phyloP scores from a whole-genome alignment of 2,329 filamentous ascomycete species.

The Aspergillus candidus region DNA sequence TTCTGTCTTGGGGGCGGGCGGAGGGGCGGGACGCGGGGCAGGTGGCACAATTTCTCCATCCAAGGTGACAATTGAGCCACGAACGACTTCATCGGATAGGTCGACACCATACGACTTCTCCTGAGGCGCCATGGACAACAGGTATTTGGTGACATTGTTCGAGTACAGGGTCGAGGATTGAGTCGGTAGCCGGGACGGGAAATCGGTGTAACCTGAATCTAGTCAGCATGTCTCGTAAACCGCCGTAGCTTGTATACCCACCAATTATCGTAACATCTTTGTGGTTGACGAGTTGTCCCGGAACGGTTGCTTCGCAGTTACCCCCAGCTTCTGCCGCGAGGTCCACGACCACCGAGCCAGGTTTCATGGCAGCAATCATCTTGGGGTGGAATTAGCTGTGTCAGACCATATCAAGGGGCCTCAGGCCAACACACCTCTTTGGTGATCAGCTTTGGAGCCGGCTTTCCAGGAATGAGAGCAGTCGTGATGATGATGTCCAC shows the following conservation, averaged over 20 bases:
- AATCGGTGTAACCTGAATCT: constrained; percentile 66
- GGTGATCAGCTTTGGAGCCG: constrained; percentile 77
- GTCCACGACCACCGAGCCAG: constrained; percentile 82
- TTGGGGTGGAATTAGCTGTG: constrained; percentile 24
- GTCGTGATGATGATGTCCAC: constrained; percentile 92
- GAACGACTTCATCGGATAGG: constrained; percentile 75
- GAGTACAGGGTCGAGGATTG: constrained; percentile 87
- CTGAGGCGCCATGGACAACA: constrained; percentile 73
- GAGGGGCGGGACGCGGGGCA: constrained; percentile 62
- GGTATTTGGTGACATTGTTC: constrained; percentile 86
- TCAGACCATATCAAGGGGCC: not conserved
- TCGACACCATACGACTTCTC: constrained; percentile 76
- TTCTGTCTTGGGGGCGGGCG: constrained; percentile 47
- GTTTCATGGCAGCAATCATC: constrained; percentile 80
- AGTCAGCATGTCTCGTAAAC: not conserved
- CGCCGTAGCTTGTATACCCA: constrained; percentile 31
- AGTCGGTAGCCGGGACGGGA: constrained; percentile 78
- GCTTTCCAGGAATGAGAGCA: constrained; percentile 79
- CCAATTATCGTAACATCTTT: constrained; percentile 81
- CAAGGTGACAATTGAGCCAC: constrained; percentile 75
- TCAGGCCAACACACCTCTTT: constrained; percentile 46
- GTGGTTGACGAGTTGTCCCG: constrained; percentile 63
- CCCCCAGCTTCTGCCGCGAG: constrained; percentile 81
- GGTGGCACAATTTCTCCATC: constrained; percentile 71
- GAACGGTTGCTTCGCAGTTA: constrained; percentile 76